Conservation (phyloP, 441 rosid species). For the Brassica hybrid region DNA sequence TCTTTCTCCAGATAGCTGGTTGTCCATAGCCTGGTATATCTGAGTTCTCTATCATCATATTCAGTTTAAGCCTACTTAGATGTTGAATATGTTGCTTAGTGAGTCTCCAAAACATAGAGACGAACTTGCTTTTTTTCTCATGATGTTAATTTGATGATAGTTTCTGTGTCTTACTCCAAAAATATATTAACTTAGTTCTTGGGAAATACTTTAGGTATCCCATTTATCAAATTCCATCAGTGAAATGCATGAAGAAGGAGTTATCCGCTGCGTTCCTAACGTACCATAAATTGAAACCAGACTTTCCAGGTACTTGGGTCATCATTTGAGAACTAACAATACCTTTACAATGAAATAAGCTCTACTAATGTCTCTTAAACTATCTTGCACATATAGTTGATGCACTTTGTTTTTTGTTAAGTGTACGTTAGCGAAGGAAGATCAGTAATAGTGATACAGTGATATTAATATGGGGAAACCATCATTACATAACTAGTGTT, state of each 20-base stretch:
- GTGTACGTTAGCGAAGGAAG: neutral
- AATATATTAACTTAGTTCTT: conserved; percentile 2
- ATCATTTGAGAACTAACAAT: conserved; percentile 3
- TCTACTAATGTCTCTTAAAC: neutral
- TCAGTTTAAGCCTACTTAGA: neutral
- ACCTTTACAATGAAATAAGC: conserved; percentile 13
- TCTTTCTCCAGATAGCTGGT: conserved; percentile 35
- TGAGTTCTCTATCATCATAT: neutral
- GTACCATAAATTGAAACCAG: conserved; percentile 47
- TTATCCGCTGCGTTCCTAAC: conserved; percentile 53
- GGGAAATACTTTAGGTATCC: conserved; percentile 50
- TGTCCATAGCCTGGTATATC: conserved; percentile 31
- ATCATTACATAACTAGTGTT: neutral
- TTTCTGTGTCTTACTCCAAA: neutral
- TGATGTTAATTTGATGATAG: conserved; percentile 16
- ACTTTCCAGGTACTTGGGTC: conserved; percentile 45
- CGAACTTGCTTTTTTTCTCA: neutral
- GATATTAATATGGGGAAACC: neutral
- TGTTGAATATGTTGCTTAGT: neutral
- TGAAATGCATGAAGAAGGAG: conserved; percentile 36
- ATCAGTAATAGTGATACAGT: neutral
- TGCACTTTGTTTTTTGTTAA: conserved; percentile 12
- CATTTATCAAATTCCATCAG: conserved; percentile 50
- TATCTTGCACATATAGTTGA: neutral
- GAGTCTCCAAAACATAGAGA: neutral